A percentile compares a stretch with the other conserved stretches of the same genome.
These are phyloP conservation scores for Forsythia viridissima DNA, from an alignment of 257 asterid genomes.

Conservation along the genomic window DNA sequence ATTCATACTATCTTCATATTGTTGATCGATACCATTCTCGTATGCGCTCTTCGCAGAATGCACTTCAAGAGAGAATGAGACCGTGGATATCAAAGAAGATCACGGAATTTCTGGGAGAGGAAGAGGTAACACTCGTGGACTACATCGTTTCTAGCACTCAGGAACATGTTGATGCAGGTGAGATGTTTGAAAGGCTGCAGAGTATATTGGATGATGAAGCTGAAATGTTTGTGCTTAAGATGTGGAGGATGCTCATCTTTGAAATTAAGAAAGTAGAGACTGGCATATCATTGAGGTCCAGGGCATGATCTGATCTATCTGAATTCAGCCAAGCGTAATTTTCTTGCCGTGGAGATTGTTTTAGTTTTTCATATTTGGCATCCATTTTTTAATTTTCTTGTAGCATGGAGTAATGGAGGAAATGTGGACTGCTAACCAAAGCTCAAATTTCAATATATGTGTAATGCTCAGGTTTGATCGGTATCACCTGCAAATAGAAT, in stretches of 20 bases:
- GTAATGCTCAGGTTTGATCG: constrained; percentile 21
- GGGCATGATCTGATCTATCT: constrained; percentile 37
- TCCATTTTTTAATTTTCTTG: constrained; percentile 8
- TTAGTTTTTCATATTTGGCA: constrained; percentile 9
- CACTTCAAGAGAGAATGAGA: constrained; percentile 45
- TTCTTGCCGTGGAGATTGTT: constrained; percentile 2
- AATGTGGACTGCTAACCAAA: constrained; percentile 18
- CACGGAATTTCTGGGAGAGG: constrained; percentile 89
- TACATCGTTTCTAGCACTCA: constrained; percentile 86
- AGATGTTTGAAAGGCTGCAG: constrained; percentile 94
- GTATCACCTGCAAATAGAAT: constrained; percentile 21
- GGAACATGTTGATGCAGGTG: constrained; percentile 85
- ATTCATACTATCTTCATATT: not conserved
- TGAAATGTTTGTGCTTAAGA: constrained; percentile 97
- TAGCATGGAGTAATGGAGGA: constrained; percentile 19
- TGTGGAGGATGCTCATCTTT: constrained; percentile 99
- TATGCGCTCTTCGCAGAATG: not conserved
- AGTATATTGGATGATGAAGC: constrained; percentile 95
- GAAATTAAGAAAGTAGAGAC: constrained; percentile 95
- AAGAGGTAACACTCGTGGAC: constrained; percentile 87
- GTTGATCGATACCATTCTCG: constrained; percentile 2
- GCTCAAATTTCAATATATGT: constrained; percentile 12
- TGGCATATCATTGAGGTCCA: constrained; percentile 61
- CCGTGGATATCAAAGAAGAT: constrained; percentile 98
- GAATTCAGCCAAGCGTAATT: constrained; percentile 3